Evolutionary conservation across 164 flowering plant genomes (phyloP).

Genomic region (Nelumbo lutea): DNA sequence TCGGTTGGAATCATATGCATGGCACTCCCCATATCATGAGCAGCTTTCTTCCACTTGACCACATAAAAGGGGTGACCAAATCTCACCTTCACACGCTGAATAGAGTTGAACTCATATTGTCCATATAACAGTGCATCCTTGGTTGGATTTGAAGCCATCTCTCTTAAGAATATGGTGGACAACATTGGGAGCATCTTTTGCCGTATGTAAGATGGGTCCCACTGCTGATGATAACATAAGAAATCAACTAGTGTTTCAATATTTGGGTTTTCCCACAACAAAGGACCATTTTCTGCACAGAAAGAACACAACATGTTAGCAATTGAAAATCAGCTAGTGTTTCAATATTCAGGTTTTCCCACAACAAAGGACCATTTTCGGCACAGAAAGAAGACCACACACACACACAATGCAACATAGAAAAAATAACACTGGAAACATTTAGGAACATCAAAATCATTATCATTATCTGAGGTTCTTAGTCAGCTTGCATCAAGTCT

Average conservation of each 20-base stretch:
- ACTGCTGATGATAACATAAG: constrained; percentile 58
- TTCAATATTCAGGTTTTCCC: not conserved
- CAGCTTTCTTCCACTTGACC: constrained; percentile 73
- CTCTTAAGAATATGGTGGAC: constrained; percentile 79
- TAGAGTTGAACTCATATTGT: constrained; percentile 64
- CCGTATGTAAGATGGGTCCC: constrained; percentile 77
- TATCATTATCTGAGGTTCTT: too few species aligned
- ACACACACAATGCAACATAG: too few species aligned
- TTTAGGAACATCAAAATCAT: too few species aligned
- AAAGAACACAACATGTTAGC: not conserved
- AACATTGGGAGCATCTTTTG: constrained; percentile 58
- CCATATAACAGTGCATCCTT: constrained; percentile 40
- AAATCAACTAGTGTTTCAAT: constrained; percentile 64
- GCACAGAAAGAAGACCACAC: too few species aligned
- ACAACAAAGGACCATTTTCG: not conserved
- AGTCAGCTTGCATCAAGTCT: too few species aligned
- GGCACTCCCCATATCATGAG: constrained; percentile 9
- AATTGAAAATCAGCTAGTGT: not conserved
- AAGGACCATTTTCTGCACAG: not conserved
- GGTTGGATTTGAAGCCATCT: constrained; percentile 45
- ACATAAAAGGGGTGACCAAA: constrained; percentile 60
- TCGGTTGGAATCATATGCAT: constrained; percentile 15
- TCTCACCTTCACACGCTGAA: constrained; percentile 66
- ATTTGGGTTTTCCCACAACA: constrained; percentile 29
- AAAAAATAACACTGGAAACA: too few species aligned